Evolutionary conservation across 192 early-diverging fungal species (phyloP).

Genomic region (Lunasporangiospora selenospora): DNA sequence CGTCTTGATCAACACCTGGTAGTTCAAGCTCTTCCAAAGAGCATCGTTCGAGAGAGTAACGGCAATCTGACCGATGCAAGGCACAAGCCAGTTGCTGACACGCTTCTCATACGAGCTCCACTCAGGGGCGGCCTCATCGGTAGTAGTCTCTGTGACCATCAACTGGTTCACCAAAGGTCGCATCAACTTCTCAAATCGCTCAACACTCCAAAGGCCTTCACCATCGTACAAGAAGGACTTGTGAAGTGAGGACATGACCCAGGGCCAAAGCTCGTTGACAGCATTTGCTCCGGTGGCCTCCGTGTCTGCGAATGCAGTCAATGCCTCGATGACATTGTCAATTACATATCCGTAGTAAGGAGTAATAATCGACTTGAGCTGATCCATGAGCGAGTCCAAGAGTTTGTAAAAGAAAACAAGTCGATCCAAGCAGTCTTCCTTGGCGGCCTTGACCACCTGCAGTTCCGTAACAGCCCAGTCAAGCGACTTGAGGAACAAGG

Average conservation of each 20-base stretch:
- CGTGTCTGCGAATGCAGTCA: conserved; percentile 57
- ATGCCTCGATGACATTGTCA: conserved; percentile 65
- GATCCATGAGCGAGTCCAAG: conserved; percentile 48
- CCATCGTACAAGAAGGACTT: conserved; percentile 73
- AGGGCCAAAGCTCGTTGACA: conserved; percentile 74
- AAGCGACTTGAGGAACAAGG: conserved; percentile 86
- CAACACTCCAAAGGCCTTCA: conserved; percentile 73
- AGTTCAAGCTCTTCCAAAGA: conserved; percentile 89
- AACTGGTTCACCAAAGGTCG: conserved; percentile 81
- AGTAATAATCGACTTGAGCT: conserved; percentile 62
- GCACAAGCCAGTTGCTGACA: conserved; percentile 70
- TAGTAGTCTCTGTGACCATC: conserved; percentile 55
- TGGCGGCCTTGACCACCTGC: conserved; percentile 22
- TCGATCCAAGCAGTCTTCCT: conserved; percentile 34
- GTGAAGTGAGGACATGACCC: conserved; percentile 70
- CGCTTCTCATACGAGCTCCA: conserved; percentile 58
- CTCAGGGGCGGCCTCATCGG: conserved; percentile 19
- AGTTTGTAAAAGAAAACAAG: conserved; percentile 54
- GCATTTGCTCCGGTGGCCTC: conserved; percentile 28
- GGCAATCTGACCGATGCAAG: conserved; percentile 82
- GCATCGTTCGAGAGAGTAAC: conserved; percentile 78
- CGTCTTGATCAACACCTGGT: conserved; percentile 78
- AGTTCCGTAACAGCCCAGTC: conserved; percentile 74
- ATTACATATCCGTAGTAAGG: conserved; percentile 84
- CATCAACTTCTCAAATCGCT: conserved; percentile 78